These are phyloP conservation scores for Aegilops sharonensis DNA, from an alignment of 176 grass and related monocot genomes.

Conservation along the genomic window DNA sequence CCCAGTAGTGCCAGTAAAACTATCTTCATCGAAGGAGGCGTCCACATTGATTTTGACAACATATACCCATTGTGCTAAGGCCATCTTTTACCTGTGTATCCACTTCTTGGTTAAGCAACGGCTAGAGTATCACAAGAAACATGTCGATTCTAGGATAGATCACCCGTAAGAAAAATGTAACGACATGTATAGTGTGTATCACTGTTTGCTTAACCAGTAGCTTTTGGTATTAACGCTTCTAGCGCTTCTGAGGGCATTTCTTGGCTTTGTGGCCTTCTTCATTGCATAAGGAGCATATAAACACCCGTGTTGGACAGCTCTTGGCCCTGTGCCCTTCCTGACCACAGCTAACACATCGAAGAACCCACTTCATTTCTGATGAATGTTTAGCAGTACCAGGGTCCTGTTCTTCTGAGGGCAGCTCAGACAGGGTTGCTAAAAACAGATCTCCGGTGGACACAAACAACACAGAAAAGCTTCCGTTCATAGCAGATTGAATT, in stretches of 20 bases:
- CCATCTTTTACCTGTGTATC: no score
- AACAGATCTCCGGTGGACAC: no score
- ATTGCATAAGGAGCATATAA: not conserved
- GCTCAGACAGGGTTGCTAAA: no score
- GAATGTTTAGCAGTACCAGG: not conserved
- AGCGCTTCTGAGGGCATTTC: no score
- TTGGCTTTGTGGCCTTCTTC: no score
- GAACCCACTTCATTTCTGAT: not conserved
- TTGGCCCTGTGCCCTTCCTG: not conserved
- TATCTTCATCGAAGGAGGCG: no score
- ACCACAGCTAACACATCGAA: not conserved
- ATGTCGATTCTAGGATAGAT: not conserved
- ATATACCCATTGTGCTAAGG: no score
- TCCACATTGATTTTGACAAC: no score
- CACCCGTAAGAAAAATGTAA: not conserved
- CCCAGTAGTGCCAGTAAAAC: no score
- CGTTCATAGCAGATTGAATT: no score
- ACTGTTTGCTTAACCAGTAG: not conserved
- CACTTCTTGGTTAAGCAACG: not conserved
- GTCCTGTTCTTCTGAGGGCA: no score
- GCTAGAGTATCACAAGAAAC: not conserved
- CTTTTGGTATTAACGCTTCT: not conserved
- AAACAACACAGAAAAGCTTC: no score
- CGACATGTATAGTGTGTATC: not conserved
- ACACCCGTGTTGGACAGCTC: not conserved